Conservation (phyloP, 495 filamentous ascomycete genomes). For the Neurospora sp. region DNA sequence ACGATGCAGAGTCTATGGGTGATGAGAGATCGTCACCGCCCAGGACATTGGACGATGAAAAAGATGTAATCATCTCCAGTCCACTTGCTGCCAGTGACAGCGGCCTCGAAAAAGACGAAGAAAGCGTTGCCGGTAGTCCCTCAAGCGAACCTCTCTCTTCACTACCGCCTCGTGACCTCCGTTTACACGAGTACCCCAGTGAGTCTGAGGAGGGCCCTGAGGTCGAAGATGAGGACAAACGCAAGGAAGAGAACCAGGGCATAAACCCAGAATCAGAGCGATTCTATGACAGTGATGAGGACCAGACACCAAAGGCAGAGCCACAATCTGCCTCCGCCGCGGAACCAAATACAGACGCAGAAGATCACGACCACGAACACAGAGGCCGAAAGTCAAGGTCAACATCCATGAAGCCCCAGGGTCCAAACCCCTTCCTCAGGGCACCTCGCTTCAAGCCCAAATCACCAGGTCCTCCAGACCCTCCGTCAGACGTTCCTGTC, state of each 20-base stretch:
- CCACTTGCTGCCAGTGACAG: not conserved
- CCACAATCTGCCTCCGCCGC: not conserved
- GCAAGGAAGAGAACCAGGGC: not conserved
- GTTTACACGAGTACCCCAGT: not conserved
- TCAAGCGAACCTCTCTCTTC: not conserved
- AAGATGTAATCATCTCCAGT: not conserved
- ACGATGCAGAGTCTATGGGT: constrained; percentile 15
- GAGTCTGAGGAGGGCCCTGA: not conserved
- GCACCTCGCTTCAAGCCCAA: constrained; percentile 35
- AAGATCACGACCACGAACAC: constrained; percentile 2
- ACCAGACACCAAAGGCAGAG: not conserved
- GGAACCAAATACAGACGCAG: constrained; percentile 5
- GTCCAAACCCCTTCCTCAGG: constrained; percentile 23
- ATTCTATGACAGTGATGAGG: not conserved
- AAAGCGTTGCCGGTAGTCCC: not conserved
- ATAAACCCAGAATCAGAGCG: not conserved
- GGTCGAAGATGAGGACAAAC: not conserved
- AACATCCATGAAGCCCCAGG: not conserved
- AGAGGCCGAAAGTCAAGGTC: not conserved
- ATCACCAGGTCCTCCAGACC: constrained; percentile 15
- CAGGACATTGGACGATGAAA: not conserved
- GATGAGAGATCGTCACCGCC: not conserved
- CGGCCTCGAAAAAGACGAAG: not conserved
- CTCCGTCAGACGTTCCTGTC: not conserved
- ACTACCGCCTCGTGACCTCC: not conserved